phyloP scores from a whole-genome alignment of 2,329 filamentous ascomycete genomes.

The Amauroascus niger region DNA sequence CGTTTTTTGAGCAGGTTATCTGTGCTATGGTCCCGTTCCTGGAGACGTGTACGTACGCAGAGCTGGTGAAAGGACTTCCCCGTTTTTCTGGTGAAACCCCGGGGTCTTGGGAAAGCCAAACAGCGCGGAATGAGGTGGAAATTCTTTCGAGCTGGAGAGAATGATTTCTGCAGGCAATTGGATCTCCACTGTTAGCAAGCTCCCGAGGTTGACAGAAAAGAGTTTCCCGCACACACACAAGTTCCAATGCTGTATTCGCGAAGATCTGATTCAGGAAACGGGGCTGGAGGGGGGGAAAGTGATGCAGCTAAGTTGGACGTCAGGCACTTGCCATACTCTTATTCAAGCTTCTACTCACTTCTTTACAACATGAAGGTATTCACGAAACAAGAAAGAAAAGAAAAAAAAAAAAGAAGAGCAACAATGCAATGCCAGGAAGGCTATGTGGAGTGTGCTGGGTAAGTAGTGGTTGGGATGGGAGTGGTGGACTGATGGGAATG shows the following conservation, averaged over 20 bases:
- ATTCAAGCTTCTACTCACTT: too few species aligned
- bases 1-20: background rate
- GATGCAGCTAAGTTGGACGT: background rate
- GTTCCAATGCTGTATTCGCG: background rate
- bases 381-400: background rate
- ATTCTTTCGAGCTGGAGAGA: background rate
- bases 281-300: background rate
- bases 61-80: background rate
- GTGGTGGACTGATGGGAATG: too few species aligned
- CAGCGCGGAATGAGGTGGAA: background rate
- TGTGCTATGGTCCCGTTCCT: background rate
- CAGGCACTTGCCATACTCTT: too few species aligned
- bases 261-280: background rate
- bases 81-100: slow-evolving; percentile 5
- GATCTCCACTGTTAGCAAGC: slow-evolving; percentile 7
- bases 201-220: background rate
- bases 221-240: background rate
- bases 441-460: too few species aligned
- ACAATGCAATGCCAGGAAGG: background rate
- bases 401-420: background rate
- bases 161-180: background rate
- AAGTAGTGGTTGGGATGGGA: too few species aligned
- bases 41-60: background rate
- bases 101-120: background rate
- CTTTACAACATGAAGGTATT: background rate